Base-by-base conservation (phyloP, 495 filamentous ascomycete species). In the Neurospora intermedia region DNA sequence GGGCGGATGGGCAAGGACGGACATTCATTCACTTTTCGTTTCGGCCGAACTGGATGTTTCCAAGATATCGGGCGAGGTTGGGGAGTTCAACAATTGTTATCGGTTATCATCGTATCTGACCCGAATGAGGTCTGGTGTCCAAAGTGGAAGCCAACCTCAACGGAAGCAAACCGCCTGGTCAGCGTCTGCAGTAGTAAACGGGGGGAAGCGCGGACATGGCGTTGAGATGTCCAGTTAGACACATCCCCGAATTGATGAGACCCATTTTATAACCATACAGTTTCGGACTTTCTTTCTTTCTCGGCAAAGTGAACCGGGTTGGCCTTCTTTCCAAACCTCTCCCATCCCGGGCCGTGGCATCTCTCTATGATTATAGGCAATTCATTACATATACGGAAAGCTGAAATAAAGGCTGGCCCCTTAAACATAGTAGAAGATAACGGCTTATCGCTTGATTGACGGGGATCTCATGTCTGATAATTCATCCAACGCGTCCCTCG, bases 371-470 rank as follows among this genome's bases (percentile, higher is more conserved):
- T 66, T 66, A 66, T 35, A 66, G 54, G 54, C 23, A 66, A 66
- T 66, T 66, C 54, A 66, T 66, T 66, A 66, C 54, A 66, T 66
- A 66, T 66, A 66, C 54, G 54, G 54, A 66, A 66, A 66, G 54
- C 54, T 66, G 54, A 35, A 66, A 66, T 16, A 66, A 35, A 66
- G 54, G 54, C 54, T 66, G 54, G 15, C 54, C 54, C 54, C 27
- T 66, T 66, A 35, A 35, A 66, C 27, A 66, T 31, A 66, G 15
- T 66, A 66, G 54, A 66, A 66, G 27, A 66, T 35, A 66, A 66
- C 54, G 54, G 54, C 54, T 66, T 66, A 35, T 66, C 54, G 54
- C 54, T 66, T 66, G 54, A 66, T 66, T 66, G 27, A 66, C 54
- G 54, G 54, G 54, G 35, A 66, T 35, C 54, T 66, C 54, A 38